Evolutionary conservation across 257 asterid species (phyloP).

Genomic region (Solanum ahanhuiri): DNA sequence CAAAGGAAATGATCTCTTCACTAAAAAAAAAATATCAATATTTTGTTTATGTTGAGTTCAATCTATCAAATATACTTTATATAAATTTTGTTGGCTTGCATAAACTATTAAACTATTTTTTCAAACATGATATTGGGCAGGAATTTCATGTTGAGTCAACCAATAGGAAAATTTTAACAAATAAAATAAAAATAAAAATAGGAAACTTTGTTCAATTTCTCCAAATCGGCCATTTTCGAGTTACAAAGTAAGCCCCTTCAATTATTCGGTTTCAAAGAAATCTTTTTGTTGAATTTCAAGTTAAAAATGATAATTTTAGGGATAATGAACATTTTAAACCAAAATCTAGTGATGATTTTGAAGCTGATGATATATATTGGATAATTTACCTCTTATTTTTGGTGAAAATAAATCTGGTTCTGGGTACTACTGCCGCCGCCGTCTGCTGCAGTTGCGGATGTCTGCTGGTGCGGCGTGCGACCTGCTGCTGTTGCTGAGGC

Average conservation of each 20-base stretch:
- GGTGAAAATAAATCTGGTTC: conserved; percentile 54
- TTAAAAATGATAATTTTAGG: conserved; percentile 32
- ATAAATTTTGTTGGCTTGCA: too few relatives aligned
- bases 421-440: background rate
- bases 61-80: too few relatives aligned
- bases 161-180: background rate
- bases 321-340: conserved; percentile 25
- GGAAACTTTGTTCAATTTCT: background rate
- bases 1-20: too few relatives aligned
- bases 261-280: conserved; percentile 34
- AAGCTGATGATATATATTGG: conserved; percentile 41
- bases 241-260: too few relatives aligned
- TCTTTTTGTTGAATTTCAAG: conserved; percentile 27
- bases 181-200: too few relatives aligned
- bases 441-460: too few relatives aligned
- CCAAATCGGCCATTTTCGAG: too few relatives aligned
- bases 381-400: conserved; percentile 59
- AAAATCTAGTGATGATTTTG: conserved; percentile 20
- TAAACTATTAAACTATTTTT: background rate
- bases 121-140: background rate
- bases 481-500: too few relatives aligned
- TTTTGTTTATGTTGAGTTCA: too few relatives aligned
- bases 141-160: background rate
- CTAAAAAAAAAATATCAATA: too few relatives aligned
- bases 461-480: too few relatives aligned